Evolutionary conservation across 148 eudicot species (phyloP).

Genomic region (Euryodendron excelsum): DNA sequence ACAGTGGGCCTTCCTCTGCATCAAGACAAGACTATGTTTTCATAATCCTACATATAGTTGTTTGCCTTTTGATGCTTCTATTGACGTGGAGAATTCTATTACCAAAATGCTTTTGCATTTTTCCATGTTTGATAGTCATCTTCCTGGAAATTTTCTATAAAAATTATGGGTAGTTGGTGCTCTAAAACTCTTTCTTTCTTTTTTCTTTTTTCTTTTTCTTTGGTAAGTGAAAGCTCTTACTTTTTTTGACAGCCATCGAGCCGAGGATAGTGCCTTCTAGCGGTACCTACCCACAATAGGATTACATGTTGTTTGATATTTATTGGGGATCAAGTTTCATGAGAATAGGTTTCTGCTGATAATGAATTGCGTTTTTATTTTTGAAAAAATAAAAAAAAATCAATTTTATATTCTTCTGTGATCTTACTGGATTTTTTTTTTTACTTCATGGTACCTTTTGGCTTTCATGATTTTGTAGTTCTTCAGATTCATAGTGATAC

Average conservation of each 20-base stretch:
- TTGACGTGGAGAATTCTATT: not conserved
- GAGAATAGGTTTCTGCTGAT: not conserved
- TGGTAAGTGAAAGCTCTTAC: too few relatives aligned
- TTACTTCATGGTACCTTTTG: not conserved
- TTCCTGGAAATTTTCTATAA: not conserved
- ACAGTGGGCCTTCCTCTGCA: not conserved
- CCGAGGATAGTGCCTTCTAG: not conserved
- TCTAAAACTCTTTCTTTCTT: not conserved
- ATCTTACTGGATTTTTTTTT: not conserved
- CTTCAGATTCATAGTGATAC: not conserved
- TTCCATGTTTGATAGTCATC: not conserved
- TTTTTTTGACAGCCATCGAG: not conserved
- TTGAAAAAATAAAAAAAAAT: not conserved
- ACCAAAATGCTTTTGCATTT: not conserved
- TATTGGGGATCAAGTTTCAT: not conserved
- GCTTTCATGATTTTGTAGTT: not conserved
- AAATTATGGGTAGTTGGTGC: not conserved
- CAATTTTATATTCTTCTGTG: not conserved
- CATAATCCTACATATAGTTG: not conserved
- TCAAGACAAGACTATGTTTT: not conserved
- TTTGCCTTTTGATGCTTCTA: constrained; percentile 3
- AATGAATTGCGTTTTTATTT: not conserved
- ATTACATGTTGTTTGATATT: not conserved
- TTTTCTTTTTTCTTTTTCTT: too few relatives aligned
- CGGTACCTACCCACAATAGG: not conserved